Evolutionary conservation across 2,329 filamentous ascomycete species (phyloP).

Genomic region (Zymoseptoria pseudotritici): DNA sequence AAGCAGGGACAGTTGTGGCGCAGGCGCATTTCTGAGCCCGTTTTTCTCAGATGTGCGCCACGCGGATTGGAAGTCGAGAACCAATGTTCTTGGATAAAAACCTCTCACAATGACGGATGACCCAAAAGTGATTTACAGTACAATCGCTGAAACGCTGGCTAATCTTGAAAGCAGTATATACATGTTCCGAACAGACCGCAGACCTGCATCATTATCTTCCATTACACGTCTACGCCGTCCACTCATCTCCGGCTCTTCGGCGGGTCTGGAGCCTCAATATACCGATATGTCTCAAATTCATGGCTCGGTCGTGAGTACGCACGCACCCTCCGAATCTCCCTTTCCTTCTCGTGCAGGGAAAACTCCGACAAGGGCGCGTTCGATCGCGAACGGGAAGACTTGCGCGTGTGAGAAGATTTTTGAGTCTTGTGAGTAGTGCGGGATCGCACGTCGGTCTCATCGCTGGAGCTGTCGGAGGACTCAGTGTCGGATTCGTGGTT

Average conservation of each 20-base stretch:
- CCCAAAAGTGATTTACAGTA: no score
- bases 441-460: slow-evolving; percentile 20
- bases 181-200: not conserved
- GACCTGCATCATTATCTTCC: not conserved
- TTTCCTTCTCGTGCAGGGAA: slow-evolving; percentile 38
- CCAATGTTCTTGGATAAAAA: no score
- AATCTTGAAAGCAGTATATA: not conserved
- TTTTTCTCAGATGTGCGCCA: not conserved
- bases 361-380: slow-evolving; percentile 28
- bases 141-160: no score
- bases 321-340: slow-evolving; percentile 36
- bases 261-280: slow-evolving; percentile 34
- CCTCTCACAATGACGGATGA: no score
- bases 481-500: slow-evolving; percentile 22
- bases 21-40: not conserved
- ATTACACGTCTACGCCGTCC: not conserved
- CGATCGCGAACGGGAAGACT: slow-evolving; percentile 10
- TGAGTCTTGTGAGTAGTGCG: slow-evolving; percentile 3
- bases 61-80: no score
- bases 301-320: slow-evolving; percentile 28
- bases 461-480: slow-evolving; percentile 23
- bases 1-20: not conserved
- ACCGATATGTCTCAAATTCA: slow-evolving; percentile 41
- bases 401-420: slow-evolving; percentile 14
- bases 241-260: slow-evolving; percentile 18